Evolutionary conservation across 441 rosid species (phyloP), one percentile per base, ranked within the genome.

Genomic region (Pelargonium citronellum): DNA sequence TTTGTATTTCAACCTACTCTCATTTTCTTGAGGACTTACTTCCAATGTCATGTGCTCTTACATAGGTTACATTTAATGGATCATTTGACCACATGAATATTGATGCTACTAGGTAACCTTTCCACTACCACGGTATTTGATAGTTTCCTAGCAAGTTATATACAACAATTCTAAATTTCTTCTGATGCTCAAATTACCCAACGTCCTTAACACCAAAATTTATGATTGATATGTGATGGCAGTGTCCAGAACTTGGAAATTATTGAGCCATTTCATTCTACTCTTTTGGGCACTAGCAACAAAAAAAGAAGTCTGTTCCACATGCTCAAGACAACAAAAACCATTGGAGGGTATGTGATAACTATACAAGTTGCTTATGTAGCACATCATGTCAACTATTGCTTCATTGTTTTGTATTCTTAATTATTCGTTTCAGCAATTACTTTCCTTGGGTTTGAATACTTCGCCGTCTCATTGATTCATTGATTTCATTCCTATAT

Each of bases 31-130:
- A 61, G 27, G 74, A 49, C 67, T 78, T 47, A 44, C 66, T 43
- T 71, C 63, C 69, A 24, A 77, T 58, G 65, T 43, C 5, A 70
- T 55, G 71, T 55, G 69, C 63, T 60, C 67, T 72, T 71, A 70
- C 71, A 66, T 84, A 95, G 99, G 93, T 95, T 75, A 89, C 95
- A 68, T 95, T 95, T 73, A 95, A 92, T 84, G 99, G 99, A 77
- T 92, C 99, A 71, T 92, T 89, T 83, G 95, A 91, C 80, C 99
- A 95, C 84, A 86, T 95, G 97, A 92, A 83, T 77, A 86, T 95
- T 61, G 99, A 95, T 78, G 87, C 98, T 63, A 91, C 97, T 37
- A 95, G 99, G 99, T 95, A 86, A 6, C 61, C 68, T 69, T 74
- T 65, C 68, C 74, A n/a, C 15, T 61, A 11, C 39, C 2, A 24